A percentile compares a stretch with the other conserved stretches of the same genome.
Conservation (phyloP, 495 filamentous ascomycete species). For the Melanomma pulvis-pyrius region DNA sequence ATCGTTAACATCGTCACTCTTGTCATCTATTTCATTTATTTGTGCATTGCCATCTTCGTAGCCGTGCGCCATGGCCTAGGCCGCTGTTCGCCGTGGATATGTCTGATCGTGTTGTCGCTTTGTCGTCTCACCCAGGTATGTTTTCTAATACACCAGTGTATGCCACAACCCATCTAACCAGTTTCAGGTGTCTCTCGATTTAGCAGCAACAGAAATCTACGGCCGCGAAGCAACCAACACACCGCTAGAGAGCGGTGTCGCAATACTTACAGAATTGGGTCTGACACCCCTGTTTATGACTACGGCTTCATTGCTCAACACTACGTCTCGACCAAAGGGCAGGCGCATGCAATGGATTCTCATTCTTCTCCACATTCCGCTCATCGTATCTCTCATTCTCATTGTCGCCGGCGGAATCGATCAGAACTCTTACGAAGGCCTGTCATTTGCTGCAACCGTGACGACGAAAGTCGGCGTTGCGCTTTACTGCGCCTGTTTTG, state of each 20-base stretch:
- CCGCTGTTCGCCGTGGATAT: conserved; percentile 24
- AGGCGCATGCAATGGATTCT: conserved; percentile 33
- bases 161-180: neutral
- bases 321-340: conserved; percentile 21
- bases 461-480: conserved; percentile 27
- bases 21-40: conserved; percentile 22
- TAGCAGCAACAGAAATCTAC: conserved; percentile 23
- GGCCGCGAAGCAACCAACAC: conserved; percentile 12
- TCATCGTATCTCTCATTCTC: conserved; percentile 25
- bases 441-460: conserved; percentile 26
- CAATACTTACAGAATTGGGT: conserved; percentile 27
- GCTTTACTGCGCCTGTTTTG: conserved; percentile 28
- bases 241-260: conserved; percentile 13
- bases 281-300: conserved; percentile 30
- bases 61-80: conserved; percentile 20
- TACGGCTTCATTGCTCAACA: conserved; percentile 16
- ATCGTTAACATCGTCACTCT: conserved; percentile 32
- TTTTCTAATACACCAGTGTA: neutral
- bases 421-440: conserved; percentile 15
- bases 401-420: conserved; percentile 32
- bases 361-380: conserved; percentile 20
- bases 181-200: conserved; percentile 22
- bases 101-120: conserved; percentile 17
- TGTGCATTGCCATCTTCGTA: conserved; percentile 17
- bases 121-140: conserved; percentile 19